phyloP scores from a whole-genome alignment of 805 yeast species.

The Yamadazyma insecticola region DNA sequence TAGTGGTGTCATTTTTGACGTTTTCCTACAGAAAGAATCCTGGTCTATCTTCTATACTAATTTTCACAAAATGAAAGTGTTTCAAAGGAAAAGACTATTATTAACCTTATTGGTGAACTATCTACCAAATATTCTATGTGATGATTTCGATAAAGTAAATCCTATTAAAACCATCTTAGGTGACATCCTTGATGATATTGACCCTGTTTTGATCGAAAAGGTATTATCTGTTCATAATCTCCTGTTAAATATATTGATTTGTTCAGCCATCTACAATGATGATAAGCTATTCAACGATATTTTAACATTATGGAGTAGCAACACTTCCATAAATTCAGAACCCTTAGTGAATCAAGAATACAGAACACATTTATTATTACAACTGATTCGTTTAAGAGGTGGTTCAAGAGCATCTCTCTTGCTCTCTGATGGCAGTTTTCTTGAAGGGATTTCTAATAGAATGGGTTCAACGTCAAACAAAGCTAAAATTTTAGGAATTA shows the following conservation, averaged over 20 bases:
- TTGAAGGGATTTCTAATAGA: constrained; percentile 49
- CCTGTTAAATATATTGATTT: constrained; percentile 13
- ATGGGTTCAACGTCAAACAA: constrained; percentile 44
- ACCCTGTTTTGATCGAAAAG: constrained; percentile 16
- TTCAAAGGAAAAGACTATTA: constrained; percentile 20
- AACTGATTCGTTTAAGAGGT: constrained; percentile 21
- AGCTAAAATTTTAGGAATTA: constrained; percentile 51
- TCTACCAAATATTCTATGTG: constrained; percentile 6
- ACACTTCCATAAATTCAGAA: constrained; percentile 29
- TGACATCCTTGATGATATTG: constrained; percentile 15
- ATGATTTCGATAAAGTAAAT: constrained; percentile 2
- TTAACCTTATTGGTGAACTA: constrained; percentile 12
- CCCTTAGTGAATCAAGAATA: constrained; percentile 42
- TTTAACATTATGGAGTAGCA: constrained; percentile 20
- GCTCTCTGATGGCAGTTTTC: constrained; percentile 34
- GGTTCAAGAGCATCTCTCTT: constrained; percentile 18
- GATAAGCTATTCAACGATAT: constrained; percentile 1
- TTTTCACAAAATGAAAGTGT: constrained; percentile 17
- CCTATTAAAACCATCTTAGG: constrained; percentile 9
- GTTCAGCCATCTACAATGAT: constrained; percentile 6
- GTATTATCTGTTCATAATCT: constrained; percentile 11
- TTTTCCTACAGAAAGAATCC: too few relatives aligned
- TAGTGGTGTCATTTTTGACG: constrained; percentile 14
- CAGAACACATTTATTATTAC: constrained; percentile 44
- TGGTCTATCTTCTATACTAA: too few relatives aligned